Base-by-base conservation (phyloP, 768 basidiomycete genomes). In the Chalciporus sphaerocephalus region DNA sequence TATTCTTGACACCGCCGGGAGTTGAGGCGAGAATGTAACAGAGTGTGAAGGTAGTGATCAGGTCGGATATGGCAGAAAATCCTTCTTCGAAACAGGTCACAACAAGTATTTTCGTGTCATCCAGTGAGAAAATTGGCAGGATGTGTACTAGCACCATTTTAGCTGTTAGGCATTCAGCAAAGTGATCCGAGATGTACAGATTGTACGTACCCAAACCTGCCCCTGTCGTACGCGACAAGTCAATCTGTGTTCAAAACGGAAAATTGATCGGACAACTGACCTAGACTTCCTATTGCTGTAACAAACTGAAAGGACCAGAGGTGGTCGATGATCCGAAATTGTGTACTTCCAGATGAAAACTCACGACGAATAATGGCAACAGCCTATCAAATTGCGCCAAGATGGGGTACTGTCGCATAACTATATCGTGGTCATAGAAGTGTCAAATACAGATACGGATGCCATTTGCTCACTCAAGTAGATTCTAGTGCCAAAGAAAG, bases 1-100 rank as follows among this genome's bases (percentile, higher is more conserved):
- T 23, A 28, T 5, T 46, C 42, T 36, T 28, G 22, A 53, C 37
- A 17, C 33, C 42, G 8, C 35, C 45, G 23, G 41, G 34, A 37
- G 46, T 38, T n/a, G 48, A 57, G 8, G 48, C 42, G 20, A 48
- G 43, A 20, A 58, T 44, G 18, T 43, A 47, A 20, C 48, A 50
- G 23, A 48, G 39, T 7, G 51, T 37, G 40, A 34, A 22, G 5
- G 48, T 53, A 4, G 18, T 44, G 24, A 53, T 46, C 18, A 28
- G n/a, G 34, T 53, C 51, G 10, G 24, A 49, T 30, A 47, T 9
- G 3, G 20, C 33, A 18, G 43, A 44, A 24, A 57, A 32, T 17
- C 27, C 21, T 27, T 54, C 51, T 30, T 46, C 44, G 27, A 38
- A 36, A 17, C 47, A 45, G 12, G 35, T 28, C 13, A 16, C 22